Conservation (phyloP, 805 yeast species). For the Saccharomyces cerevisiae region DNA sequence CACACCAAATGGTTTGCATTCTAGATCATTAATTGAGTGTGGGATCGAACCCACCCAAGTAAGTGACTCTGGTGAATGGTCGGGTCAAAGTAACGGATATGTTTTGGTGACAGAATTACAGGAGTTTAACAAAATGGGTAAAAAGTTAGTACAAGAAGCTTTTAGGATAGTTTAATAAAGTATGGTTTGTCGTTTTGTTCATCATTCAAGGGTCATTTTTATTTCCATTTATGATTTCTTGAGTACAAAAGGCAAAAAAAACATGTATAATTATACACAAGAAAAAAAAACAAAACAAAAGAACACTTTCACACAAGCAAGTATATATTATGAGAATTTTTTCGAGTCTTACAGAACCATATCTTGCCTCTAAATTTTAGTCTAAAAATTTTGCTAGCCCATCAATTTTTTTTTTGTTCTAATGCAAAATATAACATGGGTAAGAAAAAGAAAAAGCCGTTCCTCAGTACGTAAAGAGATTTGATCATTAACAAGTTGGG, state of each 20-base stretch:
- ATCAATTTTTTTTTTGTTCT: neutral
- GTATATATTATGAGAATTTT: neutral
- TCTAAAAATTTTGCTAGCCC: neutral
- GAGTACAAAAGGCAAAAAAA: neutral
- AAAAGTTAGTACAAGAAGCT: slow-evolving; percentile 10
- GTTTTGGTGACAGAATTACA: slow-evolving; percentile 17
- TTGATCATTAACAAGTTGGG: neutral
- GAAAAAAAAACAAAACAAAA: neutral
- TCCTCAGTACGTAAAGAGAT: neutral
- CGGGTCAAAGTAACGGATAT: slow-evolving; percentile 9
- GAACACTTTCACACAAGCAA: neutral
- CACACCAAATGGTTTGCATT: neutral
- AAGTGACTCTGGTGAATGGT: neutral
- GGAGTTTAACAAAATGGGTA: slow-evolving; percentile 17
- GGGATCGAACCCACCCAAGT: neutral
- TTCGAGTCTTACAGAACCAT: neutral
- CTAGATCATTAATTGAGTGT: neutral
- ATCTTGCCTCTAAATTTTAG: neutral
- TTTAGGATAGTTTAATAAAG: slow-evolving; percentile 9
- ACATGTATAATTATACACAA: neutral
- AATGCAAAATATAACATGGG: neutral
- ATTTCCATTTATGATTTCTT: neutral
- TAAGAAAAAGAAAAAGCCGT: neutral
- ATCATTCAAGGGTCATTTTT: neutral
- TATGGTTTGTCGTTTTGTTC: neutral